These are phyloP conservation scores for Colletotrichum horii DNA, from an alignment of 2,329 filamentous ascomycete species.

Conservation along the genomic window DNA sequence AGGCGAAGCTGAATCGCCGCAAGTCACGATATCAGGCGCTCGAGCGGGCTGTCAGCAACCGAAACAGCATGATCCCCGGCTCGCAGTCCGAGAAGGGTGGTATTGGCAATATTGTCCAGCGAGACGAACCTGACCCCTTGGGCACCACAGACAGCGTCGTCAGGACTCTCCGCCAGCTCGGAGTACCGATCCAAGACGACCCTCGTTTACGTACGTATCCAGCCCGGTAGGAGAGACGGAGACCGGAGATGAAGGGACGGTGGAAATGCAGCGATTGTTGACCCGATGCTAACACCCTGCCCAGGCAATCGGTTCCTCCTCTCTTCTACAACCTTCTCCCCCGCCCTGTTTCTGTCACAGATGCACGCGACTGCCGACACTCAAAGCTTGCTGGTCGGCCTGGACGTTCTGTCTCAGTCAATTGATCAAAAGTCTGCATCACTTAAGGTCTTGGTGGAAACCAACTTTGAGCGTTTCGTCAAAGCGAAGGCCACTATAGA, in stretches of 20 bases:
- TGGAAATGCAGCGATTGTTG: neutral
- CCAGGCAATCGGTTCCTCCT: conserved; percentile 90
- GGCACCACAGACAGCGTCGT: conserved; percentile 90
- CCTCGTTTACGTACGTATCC: conserved; percentile 68
- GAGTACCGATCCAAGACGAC: conserved; percentile 85
- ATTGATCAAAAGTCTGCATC: conserved; percentile 99
- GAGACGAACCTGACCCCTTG: conserved; percentile 91
- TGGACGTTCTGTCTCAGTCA: conserved; percentile 85
- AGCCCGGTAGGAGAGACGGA: neutral
- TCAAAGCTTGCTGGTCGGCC: conserved; percentile 76
- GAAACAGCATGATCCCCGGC: conserved; percentile 69
- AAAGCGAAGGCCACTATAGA: conserved; percentile 97
- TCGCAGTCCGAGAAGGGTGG: conserved; percentile 70
- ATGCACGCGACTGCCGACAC: conserved; percentile 89
- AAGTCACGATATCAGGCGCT: conserved; percentile 86
- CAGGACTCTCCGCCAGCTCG: conserved; percentile 75
- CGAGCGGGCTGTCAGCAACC: conserved; percentile 74
- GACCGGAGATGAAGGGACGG: neutral
- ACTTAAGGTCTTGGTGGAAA: conserved; percentile 93
- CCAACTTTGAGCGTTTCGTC: conserved; percentile 98
- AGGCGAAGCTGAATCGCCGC: conserved; percentile 60
- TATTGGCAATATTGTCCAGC: conserved; percentile 79
- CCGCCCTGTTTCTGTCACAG: conserved; percentile 88
- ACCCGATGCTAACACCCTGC: conserved; percentile 9
- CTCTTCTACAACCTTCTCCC: conserved; percentile 94